Conservation (phyloP, 2,329 filamentous ascomycete species). For the Ascochyta koolunga region DNA sequence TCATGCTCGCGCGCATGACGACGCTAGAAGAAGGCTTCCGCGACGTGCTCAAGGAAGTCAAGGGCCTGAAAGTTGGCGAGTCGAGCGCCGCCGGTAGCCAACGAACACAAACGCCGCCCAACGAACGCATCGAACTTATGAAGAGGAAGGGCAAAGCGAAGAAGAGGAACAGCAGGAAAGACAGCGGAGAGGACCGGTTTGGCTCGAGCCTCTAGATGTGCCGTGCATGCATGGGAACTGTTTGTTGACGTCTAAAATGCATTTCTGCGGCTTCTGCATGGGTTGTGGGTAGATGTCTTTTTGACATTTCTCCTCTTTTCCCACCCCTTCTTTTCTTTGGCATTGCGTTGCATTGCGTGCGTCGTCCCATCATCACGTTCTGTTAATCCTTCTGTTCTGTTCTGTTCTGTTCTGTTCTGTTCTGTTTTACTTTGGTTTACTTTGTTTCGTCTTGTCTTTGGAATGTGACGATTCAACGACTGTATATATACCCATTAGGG, state of each 20-base stretch:
- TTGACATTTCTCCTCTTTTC: no score
- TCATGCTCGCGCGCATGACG: conserved; percentile 90
- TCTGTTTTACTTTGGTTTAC: not conserved
- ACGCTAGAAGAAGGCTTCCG: conserved; percentile 89
- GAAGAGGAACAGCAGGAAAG: conserved; percentile 32
- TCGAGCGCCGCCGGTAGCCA: conserved; percentile 29
- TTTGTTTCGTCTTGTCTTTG: not conserved
- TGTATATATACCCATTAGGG: conserved; percentile 19
- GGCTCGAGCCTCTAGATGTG: conserved; percentile 34
- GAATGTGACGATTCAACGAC: not conserved
- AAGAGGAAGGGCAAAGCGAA: conserved; percentile 41
- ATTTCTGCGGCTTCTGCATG: conserved; percentile 7
- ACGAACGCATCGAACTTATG: conserved; percentile 28
- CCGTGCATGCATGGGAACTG: not conserved
- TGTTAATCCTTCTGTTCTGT: no score
- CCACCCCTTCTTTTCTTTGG: not conserved
- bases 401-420: no score
- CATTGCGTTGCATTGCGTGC: conserved; percentile 10
- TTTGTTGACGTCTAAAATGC: not conserved
- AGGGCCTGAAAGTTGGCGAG: conserved; percentile 60
- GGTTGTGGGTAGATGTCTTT: not conserved
- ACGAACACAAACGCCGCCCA: conserved; percentile 38
- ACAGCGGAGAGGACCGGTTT: conserved; percentile 29
- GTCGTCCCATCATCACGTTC: not conserved
- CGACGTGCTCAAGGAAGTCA: conserved; percentile 83